Conservation (phyloP, 352 stramenopile species). For the Phytophthora megakarya region DNA sequence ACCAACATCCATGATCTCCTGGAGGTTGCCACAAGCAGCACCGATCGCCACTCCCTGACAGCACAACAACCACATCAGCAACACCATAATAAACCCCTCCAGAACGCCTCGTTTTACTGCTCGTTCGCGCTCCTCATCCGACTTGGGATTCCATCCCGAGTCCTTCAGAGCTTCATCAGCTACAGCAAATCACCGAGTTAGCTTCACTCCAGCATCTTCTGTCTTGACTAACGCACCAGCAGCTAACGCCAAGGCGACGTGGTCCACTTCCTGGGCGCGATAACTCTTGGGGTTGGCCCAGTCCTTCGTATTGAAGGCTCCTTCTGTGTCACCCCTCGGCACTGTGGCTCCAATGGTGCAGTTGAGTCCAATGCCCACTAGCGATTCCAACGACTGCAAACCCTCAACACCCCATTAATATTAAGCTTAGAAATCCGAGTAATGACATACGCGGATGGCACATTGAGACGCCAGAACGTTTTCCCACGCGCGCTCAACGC, state of each 20-base stretch:
- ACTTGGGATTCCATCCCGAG: conserved; percentile 51
- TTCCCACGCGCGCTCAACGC: conserved; percentile 77
- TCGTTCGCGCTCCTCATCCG: conserved; percentile 59
- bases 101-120: conserved; percentile 35
- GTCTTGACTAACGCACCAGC: conserved; percentile 39
- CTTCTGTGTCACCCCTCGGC: conserved; percentile 47
- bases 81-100: neutral
- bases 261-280: conserved; percentile 73
- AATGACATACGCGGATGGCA: conserved; percentile 56
- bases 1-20: conserved; percentile 76
- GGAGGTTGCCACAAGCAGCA: conserved; percentile 78
- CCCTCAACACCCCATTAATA: neutral
- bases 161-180: conserved; percentile 76
- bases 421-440: no score
- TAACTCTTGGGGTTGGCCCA: conserved; percentile 68
- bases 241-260: conserved; percentile 79
- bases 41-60: conserved; percentile 76
- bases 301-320: conserved; percentile 60
- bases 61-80: conserved; percentile 31
- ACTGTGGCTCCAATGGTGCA: conserved; percentile 74
- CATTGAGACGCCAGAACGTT: conserved; percentile 71
- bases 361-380: conserved; percentile 56
- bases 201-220: neutral
- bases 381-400: conserved; percentile 46
- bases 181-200: conserved; percentile 19